Base-by-base conservation (phyloP, 2,329 filamentous ascomycete species). In the Venturia nashicola region DNA sequence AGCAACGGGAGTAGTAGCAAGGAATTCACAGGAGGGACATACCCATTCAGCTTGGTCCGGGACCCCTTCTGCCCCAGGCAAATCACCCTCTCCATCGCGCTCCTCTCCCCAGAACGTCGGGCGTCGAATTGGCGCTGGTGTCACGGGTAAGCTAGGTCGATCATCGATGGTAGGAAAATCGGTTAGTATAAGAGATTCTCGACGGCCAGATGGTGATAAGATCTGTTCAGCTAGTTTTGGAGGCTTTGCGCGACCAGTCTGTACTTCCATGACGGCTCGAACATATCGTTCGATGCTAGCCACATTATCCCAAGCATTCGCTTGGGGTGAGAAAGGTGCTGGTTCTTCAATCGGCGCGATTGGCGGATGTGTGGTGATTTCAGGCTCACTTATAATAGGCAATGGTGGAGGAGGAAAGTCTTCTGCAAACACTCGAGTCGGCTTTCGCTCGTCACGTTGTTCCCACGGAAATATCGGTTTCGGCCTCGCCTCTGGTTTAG, bases 401-500 rank as follows among this genome's bases (percentile, higher is more conserved):
- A 75, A 72, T 18, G 76, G 70, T 61, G 73, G 71, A 34, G 63
- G 59, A n/a, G 70, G 67, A 23, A 75, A 68, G 65, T 86, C 83
- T 65, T 86, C 83, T 59, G 79, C 76, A 70, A 92, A 94, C 14
- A 86, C 80, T 68, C 90, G 84, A 14, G 83, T 83, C 11, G 85
- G 76, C 69, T 80, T 84, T 66, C 83, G 83, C 65, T 51, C 78
- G 18, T 83, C 83, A 66, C 87, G 78, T 51, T 75, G 76, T 74
- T 99, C 94, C 94, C 94, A 99, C 0, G 94, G 94, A 74, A 99
- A 99, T 60, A 97, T 86, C 3, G 86, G 82, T 59, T 82, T 81
- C 16, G 86, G 83, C 67, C 86, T 79, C 54, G 81, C 78, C 59
- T 84, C 80, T 27, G 84, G 84, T 20, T 79, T 78, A 65, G 83